A percentile compares a stretch with the other conserved stretches of the same genome.
These are phyloP conservation scores for Syzygium syzygioides DNA, from an alignment of 441 rosid genomes.

Conservation along the genomic window DNA sequence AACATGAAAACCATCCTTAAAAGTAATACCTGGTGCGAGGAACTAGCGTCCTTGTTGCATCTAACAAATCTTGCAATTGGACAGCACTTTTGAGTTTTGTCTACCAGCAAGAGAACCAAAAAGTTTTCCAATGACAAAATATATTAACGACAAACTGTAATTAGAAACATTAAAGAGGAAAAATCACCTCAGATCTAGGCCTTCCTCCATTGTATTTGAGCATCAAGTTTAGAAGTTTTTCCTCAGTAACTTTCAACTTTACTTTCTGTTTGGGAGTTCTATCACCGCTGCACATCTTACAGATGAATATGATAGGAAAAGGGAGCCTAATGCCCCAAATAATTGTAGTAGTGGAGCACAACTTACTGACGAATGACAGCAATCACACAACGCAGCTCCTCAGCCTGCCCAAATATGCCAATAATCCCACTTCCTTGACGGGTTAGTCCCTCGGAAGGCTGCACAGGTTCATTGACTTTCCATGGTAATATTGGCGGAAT, in stretches of 20 bases:
- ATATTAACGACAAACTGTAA: not conserved
- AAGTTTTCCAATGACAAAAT: not conserved
- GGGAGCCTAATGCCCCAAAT: not conserved
- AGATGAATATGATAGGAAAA: slow-evolving; percentile 7
- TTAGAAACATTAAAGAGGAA: not conserved
- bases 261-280: slow-evolving; percentile 99
- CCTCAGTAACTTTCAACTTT: slow-evolving; percentile 98
- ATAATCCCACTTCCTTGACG: slow-evolving; percentile 99
- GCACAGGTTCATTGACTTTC: slow-evolving; percentile 86
- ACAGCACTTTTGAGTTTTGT: slow-evolving; percentile 22
- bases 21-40: slow-evolving; percentile 16
- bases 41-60: slow-evolving; percentile 16
- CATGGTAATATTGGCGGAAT: slow-evolving; percentile 95
- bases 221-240: slow-evolving; percentile 90
- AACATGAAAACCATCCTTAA: not conserved
- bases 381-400: slow-evolving; percentile 99
- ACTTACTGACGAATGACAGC: slow-evolving; percentile 95
- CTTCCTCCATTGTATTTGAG: slow-evolving; percentile 97
- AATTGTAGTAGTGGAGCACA: not conserved
- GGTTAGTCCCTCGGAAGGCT: slow-evolving; percentile 84
- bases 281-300: slow-evolving; percentile 72
- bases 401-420: slow-evolving; percentile 94
- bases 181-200: slow-evolving; percentile 84
- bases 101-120: slow-evolving; percentile 5
- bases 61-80: slow-evolving; percentile 19